These are phyloP conservation scores for Leccinum disarticulatum DNA, from an alignment of 768 basidiomycete species.

Conservation along the genomic window DNA sequence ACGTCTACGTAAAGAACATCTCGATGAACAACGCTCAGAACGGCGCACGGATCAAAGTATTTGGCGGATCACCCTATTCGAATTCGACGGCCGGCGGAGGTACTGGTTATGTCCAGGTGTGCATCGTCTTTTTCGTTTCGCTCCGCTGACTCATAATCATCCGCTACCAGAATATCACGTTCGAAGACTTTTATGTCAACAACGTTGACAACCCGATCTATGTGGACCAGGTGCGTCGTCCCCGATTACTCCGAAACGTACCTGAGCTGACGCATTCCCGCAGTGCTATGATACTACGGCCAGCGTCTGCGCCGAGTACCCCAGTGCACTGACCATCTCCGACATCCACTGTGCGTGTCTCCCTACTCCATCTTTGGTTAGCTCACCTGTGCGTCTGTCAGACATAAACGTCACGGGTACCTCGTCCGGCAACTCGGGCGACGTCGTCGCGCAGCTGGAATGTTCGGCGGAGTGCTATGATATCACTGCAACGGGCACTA, in stretches of 20 bases:
- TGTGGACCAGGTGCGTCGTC: conserved; percentile 33
- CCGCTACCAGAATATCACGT: conserved; percentile 23
- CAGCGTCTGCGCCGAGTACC: conserved; percentile 38
- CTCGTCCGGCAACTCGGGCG: conserved; percentile 40
- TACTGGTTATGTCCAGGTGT: conserved; percentile 40
- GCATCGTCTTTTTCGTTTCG: background rate
- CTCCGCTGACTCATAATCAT: background rate
- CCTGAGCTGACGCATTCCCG: background rate
- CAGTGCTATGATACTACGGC: conserved; percentile 41
- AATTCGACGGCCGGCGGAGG: conserved; percentile 43
- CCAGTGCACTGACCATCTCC: conserved; percentile 38
- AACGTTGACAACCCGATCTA: conserved; percentile 45
- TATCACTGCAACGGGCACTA: conserved; percentile 36
- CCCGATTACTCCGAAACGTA: too few species aligned
- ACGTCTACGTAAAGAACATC: conserved; percentile 43
- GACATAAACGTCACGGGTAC: conserved; percentile 43
- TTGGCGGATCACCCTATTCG: conserved; percentile 43
- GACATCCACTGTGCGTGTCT: conserved; percentile 41
- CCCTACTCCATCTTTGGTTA: background rate
- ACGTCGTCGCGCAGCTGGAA: conserved; percentile 42
- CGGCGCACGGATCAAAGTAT: conserved; percentile 54
- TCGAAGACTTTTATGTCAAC: conserved; percentile 27
- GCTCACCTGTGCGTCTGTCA: conserved; percentile 3
- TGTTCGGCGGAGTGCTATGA: conserved; percentile 40
- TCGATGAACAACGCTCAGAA: conserved; percentile 47